Conservation (phyloP, 2,329 filamentous ascomycete genomes). For the Penicillium verrucosum region DNA sequence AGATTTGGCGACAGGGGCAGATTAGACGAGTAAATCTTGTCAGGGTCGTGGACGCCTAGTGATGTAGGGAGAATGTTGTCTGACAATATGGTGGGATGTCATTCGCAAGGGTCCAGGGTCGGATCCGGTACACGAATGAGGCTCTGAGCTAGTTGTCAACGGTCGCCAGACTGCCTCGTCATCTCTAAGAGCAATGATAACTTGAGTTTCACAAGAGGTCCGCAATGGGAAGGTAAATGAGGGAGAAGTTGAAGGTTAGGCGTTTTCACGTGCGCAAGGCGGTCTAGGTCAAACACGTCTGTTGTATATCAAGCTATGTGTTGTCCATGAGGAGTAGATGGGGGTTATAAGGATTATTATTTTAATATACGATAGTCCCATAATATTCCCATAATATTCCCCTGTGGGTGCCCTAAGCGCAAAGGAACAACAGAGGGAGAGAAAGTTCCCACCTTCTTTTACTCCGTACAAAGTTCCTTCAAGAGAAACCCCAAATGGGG, state of each 20-base stretch:
- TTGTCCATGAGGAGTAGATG: background rate
- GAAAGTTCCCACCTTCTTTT: background rate
- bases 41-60: constrained; percentile 5
- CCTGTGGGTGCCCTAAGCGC: constrained; percentile 7
- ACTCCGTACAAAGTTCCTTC: background rate
- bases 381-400: background rate
- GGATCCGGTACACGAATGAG: background rate
- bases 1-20: background rate
- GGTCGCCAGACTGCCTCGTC: constrained; percentile 1
- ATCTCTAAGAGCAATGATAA: background rate
- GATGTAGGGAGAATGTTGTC: constrained; percentile 2
- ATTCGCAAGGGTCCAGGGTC: constrained; percentile 17
- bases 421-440: background rate
- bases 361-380: background rate
- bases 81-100: constrained; percentile 10
- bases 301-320: background rate
- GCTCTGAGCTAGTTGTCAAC: constrained; percentile 8
- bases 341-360: background rate
- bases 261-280: constrained; percentile 27
- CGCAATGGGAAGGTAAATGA: background rate
- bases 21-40: background rate
- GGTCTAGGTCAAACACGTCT: constrained; percentile 16
- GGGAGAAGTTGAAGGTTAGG: constrained; percentile 10
- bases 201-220: constrained; percentile 1
- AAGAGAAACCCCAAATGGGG: constrained; percentile 10